Percentiles rank a stretch among this genome's conserved stretches.
Evolutionary conservation across 2,329 filamentous ascomycete genomes (phyloP).

Genomic region (Stemphylium beticola): DNA sequence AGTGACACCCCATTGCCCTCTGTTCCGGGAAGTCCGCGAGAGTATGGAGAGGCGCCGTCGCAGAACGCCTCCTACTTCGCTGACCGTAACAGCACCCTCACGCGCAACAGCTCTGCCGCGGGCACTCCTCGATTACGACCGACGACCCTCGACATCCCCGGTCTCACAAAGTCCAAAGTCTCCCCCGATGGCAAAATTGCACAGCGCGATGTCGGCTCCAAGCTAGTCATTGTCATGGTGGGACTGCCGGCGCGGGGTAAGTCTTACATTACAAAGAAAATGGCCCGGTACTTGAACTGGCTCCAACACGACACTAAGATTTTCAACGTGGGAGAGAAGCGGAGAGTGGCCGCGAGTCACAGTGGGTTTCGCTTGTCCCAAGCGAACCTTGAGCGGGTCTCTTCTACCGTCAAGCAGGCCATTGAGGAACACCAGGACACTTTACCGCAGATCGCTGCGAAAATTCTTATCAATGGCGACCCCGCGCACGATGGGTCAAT

Average conservation of each 20-base stretch:
- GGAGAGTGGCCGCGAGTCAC: constrained; percentile 77
- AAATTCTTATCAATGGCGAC: constrained; percentile 66
- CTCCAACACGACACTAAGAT: constrained; percentile 94
- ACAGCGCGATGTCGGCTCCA: constrained; percentile 90
- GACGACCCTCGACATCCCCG: constrained; percentile 95
- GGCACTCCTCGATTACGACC: constrained; percentile 84
- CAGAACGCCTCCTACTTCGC: constrained; percentile 20
- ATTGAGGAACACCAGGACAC: constrained; percentile 37
- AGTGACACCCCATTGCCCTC: constrained; percentile 69
- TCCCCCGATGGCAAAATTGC: constrained; percentile 96
- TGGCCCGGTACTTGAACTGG: constrained; percentile 95
- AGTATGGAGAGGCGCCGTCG: constrained; percentile 54
- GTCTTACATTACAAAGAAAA: constrained; percentile 98
- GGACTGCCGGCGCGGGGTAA: constrained; percentile 94
- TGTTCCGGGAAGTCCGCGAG: constrained; percentile 66
- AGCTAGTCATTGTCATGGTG: constrained; percentile 98
- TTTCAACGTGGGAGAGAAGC: constrained; percentile 95
- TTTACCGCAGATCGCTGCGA: constrained; percentile 53
- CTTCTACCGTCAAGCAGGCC: constrained; percentile 31
- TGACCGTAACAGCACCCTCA: constrained; percentile 62
- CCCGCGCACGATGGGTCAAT: constrained; percentile 47
- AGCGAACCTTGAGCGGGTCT: constrained; percentile 35
- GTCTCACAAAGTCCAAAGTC: constrained; percentile 91
- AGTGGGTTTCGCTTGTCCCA: constrained; percentile 50
- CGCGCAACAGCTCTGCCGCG: constrained; percentile 75